Base-by-base conservation (phyloP, 306 rosid species). In the Fragaria iinumae region DNA sequence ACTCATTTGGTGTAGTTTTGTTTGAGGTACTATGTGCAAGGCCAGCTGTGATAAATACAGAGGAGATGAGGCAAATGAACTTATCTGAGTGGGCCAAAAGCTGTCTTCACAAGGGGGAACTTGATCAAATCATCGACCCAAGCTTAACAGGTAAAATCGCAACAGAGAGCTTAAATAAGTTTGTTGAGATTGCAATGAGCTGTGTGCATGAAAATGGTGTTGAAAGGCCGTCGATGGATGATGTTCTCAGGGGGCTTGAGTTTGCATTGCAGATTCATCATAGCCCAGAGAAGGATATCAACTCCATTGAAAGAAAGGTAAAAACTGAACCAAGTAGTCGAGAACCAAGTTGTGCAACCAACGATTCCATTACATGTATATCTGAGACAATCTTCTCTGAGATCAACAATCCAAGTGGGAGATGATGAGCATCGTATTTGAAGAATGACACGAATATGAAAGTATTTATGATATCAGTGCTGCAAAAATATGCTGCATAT, bases 1-100 rank as follows among this genome's bases (percentile, higher is more conserved):
- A 91, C 72, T 91, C 93, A 0, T 89, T 85, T 10, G 91, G 93
- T 0, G 91, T 91, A 1, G 88, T 91, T 4, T 56, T 91, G 20
- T 76, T 81, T 2, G 96, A 91, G 69, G 84, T 83, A 2, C 34
- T 91, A 32, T 80, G 90, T 53, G 86, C 77, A 4, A 83, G 86
- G 71, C 43, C 87, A 0, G 85, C 86, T 0, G 5, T 85, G 2
- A 34, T 86, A 0, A 76, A 83, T 0, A 77, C 23, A 20, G 57
- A 18, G 23, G 57, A 52, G 21, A 20, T 13, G 20, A 14, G 80
- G 80, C 57, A 52, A 52, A 52, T 6, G 57, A 52, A 20, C 64
- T 23, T 57, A 23, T 23, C 34, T 23, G 64, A 57, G 6, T 23
- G 16, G 64, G 69, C 59, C 49, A 66, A 20, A 9, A 11, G 21